Conservation (phyloP, 148 eudicot species). For the Rhododendron griersonianum region DNA sequence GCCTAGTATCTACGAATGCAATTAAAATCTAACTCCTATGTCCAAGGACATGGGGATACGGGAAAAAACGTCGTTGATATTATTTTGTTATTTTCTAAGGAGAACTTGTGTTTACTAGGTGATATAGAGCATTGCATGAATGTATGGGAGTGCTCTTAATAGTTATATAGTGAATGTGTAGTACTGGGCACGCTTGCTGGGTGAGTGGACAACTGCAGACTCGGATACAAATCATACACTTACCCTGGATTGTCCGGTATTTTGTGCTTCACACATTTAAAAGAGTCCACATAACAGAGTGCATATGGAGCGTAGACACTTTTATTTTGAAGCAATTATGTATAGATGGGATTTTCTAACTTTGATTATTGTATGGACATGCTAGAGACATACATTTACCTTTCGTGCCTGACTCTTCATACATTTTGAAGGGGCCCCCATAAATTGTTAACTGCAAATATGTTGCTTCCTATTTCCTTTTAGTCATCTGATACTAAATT, state of each 20-base stretch:
- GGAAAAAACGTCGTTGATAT: not conserved
- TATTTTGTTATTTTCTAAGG: not conserved
- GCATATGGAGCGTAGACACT: not conserved
- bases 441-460: not conserved
- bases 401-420: not conserved
- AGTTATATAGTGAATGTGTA: not conserved
- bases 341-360: not conserved
- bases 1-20: not conserved
- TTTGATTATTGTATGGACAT: not conserved
- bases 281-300: not conserved
- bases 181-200: not conserved
- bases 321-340: not conserved
- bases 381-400: not conserved
- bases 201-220: not conserved
- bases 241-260: not conserved
- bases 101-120: not conserved
- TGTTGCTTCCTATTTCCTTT: constrained; percentile 12
- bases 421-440: not conserved
- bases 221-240: not conserved
- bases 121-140: not conserved
- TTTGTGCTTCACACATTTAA: not conserved
- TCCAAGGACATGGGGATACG: not conserved
- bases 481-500: not conserved
- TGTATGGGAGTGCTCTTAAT: not conserved
- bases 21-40: not conserved